These are phyloP conservation scores for Aspergillus haitiensis DNA, from an alignment of 495 filamentous ascomycete species.

Conservation along the genomic window DNA sequence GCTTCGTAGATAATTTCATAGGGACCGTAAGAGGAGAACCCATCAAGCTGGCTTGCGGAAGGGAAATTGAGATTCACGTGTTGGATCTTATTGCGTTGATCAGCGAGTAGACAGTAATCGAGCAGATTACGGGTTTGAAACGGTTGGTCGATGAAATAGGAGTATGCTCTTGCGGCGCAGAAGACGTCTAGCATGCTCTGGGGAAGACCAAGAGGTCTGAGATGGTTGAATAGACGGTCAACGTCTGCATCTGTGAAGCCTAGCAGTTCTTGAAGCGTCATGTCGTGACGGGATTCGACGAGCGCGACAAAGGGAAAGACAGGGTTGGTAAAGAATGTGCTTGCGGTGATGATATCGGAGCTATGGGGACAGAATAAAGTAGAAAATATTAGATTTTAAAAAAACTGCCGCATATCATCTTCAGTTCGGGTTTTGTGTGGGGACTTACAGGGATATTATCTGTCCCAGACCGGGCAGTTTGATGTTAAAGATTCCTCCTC, in stretches of 20 bases:
- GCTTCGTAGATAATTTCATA: slow-evolving; percentile 38
- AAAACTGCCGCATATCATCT: too few relatives aligned
- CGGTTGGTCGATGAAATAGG: slow-evolving; percentile 28
- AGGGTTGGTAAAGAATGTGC: slow-evolving; percentile 30
- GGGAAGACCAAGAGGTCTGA: slow-evolving; percentile 36
- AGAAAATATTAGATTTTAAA: too few relatives aligned
- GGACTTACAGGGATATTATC: slow-evolving; percentile 40
- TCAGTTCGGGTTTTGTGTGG: too few relatives aligned
- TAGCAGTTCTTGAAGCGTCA: slow-evolving; percentile 31
- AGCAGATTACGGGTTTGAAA: slow-evolving; percentile 2
- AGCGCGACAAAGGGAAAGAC: slow-evolving; percentile 40
- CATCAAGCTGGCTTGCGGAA: slow-evolving; percentile 24
- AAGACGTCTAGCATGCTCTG: slow-evolving; percentile 34
- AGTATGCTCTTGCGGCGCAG: slow-evolving; percentile 34
- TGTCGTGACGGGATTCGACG: slow-evolving; percentile 21
- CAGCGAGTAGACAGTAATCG: slow-evolving; percentile 33
- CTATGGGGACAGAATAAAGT: slow-evolving; percentile 20
- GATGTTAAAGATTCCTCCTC: slow-evolving; percentile 40
- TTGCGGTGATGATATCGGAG: slow-evolving; percentile 40
- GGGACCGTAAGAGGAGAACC: slow-evolving; percentile 18
- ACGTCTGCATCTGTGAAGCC: slow-evolving; percentile 28
- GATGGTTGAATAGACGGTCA: slow-evolving; percentile 29
- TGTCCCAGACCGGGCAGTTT: slow-evolving; percentile 33
- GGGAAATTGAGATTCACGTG: slow-evolving; percentile 34
- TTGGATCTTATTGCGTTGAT: slow-evolving; percentile 42